These are phyloP conservation scores for Neoarthrinium moseri DNA, from an alignment of 2,329 filamentous ascomycete species.

Conservation along the genomic window DNA sequence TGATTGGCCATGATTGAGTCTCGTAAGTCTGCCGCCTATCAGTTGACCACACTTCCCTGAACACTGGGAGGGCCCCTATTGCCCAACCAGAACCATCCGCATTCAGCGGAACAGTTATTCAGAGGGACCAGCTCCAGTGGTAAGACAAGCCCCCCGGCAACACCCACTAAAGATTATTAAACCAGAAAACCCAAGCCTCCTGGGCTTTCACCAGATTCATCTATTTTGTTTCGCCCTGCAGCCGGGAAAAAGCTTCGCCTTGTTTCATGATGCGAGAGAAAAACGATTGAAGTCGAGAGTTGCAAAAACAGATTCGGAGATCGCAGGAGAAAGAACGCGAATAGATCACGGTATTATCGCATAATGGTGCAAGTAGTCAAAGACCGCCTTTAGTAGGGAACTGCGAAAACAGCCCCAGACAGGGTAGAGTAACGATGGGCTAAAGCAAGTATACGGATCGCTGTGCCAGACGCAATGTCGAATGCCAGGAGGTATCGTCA, in stretches of 20 bases:
- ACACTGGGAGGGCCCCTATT: too few relatives aligned
- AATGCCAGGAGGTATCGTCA: constrained; percentile 53
- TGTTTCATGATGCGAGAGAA: constrained; percentile 15
- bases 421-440: constrained; percentile 24
- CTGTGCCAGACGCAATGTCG: constrained; percentile 61
- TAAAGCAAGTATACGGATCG: constrained; percentile 45
- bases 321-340: constrained; percentile 10
- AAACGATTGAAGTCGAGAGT: constrained; percentile 15
- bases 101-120: neutral
- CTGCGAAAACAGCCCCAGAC: constrained; percentile 22
- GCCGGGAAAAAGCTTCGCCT: constrained; percentile 28
- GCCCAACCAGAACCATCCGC: neutral
- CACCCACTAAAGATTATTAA: constrained; percentile 15
- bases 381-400: constrained; percentile 15
- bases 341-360: constrained; percentile 14
- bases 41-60: constrained; percentile 1
- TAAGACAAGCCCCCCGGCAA: constrained; percentile 6
- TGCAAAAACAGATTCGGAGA: constrained; percentile 25
- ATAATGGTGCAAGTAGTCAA: constrained; percentile 1
- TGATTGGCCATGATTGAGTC: too few relatives aligned
- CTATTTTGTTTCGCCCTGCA: constrained; percentile 26
- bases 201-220: constrained; percentile 35
- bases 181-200: constrained; percentile 33
- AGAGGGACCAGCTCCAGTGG: constrained; percentile 1
- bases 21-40: neutral